These are phyloP conservation scores for Moesziomyces parantarcticus DNA, from an alignment of 1,284 basidiomycete species.

Conservation along the genomic window DNA sequence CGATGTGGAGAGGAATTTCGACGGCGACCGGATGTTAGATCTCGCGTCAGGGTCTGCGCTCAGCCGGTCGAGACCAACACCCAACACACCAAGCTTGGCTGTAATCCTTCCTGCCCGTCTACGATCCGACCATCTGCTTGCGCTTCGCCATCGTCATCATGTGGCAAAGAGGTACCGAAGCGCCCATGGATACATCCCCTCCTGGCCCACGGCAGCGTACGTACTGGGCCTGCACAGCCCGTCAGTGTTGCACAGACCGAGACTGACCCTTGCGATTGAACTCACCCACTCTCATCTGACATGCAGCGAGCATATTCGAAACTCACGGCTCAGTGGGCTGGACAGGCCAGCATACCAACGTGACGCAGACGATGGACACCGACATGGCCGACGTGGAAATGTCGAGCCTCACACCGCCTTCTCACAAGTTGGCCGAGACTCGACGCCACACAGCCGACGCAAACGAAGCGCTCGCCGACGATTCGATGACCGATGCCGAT, in stretches of 20 bases:
- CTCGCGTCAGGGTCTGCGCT: not conserved
- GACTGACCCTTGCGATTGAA: not conserved
- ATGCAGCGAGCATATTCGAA: constrained; percentile 31
- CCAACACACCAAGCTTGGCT: constrained; percentile 24
- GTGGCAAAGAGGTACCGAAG: constrained; percentile 56
- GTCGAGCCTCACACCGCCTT: constrained; percentile 48
- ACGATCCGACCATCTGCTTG: too few relatives aligned
- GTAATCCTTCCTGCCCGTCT: not conserved
- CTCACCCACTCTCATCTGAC: not conserved
- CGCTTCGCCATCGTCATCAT: not conserved
- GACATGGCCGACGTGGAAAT: constrained; percentile 50
- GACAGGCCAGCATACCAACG: constrained; percentile 13
- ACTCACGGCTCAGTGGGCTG: constrained; percentile 4
- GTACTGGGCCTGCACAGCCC: constrained; percentile 7
- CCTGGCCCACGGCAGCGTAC: constrained; percentile 44
- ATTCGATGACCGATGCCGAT: constrained; percentile 31
- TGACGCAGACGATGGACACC: constrained; percentile 13
- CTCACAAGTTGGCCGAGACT: constrained; percentile 16
- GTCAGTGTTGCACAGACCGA: not conserved
- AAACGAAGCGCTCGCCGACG: constrained; percentile 25
- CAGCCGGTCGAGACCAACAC: constrained; percentile 35
- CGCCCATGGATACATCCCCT: constrained; percentile 58
- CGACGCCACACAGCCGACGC: constrained; percentile 5
- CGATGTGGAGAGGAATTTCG: constrained; percentile 15
- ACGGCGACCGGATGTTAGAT: constrained; percentile 12